Evolutionary conservation across 345 rosid genomes (phyloP), one percentile per base, ranked within the genome.

Genomic region (Pistacia integerrima): DNA sequence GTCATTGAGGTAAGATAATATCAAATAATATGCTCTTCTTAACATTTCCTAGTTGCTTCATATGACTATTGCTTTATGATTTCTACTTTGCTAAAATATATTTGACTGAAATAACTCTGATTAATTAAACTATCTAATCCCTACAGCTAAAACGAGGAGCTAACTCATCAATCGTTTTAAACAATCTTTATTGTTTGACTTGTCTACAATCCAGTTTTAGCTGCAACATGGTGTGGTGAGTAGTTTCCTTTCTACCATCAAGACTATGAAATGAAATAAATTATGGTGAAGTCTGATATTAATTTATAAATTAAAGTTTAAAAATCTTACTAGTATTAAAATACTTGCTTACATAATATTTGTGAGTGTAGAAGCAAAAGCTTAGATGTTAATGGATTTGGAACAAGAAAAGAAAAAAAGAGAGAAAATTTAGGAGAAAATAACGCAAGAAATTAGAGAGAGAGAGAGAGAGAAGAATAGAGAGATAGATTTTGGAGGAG

Each of bases 201-300:
- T 90, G 97, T 82, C 93, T 95, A 60, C 99, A 95, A 81, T 92
- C 99, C 74, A 88, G 97, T 82, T 95, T 95, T 81, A 92, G 91
- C 85, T 95, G 99, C 91, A 95, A 95, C 86, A 95, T 95, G 97
- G 97, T 95, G 55, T 87, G 97, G 99, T 95, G 83, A 85, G 99
- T 75, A 70, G 14, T 74, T 76, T 75, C 69, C 41, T 65, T 28
- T 22, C 22, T 22, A 22, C 22, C 22, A 22, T 22, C 22, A 22
- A 22, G 22, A 22, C 22, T 22, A 22, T 22, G 22, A 22, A 22
- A 22, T 22, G 22, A 22, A 22, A 22, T 22, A 22, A 22, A 22
- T 22, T 22, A 22, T 22, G 22, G 0, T 22, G 22, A 22, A 22
- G 22, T 22, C 22, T 22, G 22, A 22, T 22, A 22, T 22, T 22